Conservation (phyloP, 2,329 filamentous ascomycete genomes). For the Fusarium equiseti region DNA sequence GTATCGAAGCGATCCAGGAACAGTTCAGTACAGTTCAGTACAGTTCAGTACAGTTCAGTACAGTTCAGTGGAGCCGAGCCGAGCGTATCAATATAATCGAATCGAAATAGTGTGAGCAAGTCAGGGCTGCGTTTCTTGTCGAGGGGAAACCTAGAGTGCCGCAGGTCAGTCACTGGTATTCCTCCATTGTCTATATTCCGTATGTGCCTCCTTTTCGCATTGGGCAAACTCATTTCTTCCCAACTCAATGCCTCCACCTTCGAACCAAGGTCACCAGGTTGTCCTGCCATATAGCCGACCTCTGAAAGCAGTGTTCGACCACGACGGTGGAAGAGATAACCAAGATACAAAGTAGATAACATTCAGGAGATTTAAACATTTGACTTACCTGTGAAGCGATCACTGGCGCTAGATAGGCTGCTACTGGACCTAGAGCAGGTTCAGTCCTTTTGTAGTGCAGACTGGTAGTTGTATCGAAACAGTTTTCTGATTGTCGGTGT, state of each 20-base stretch:
- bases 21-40: neutral
- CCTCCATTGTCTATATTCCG: conserved; percentile 9
- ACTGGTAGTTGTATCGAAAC: neutral
- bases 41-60: neutral
- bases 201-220: conserved; percentile 14
- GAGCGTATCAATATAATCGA: conserved; percentile 18
- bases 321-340: neutral
- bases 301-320: neutral
- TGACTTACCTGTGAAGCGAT: conserved; percentile 20
- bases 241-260: conserved; percentile 9
- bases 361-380: neutral
- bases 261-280: neutral
- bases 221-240: conserved; percentile 9
- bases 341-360: neutral
- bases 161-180: conserved; percentile 29
- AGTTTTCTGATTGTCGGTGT: neutral
- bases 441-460: neutral
- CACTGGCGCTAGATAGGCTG: neutral
- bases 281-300: neutral
- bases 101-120: conserved; percentile 16
- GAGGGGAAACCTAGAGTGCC: conserved; percentile 20
- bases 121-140: conserved; percentile 18
- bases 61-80: neutral
- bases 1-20: conserved; percentile 23
- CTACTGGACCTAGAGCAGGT: neutral